Percentiles rank a stretch among this genome's conserved stretches.
phyloP scores from a whole-genome alignment of 2,329 filamentous ascomycete species.

The Fusarium proliferatum region DNA sequence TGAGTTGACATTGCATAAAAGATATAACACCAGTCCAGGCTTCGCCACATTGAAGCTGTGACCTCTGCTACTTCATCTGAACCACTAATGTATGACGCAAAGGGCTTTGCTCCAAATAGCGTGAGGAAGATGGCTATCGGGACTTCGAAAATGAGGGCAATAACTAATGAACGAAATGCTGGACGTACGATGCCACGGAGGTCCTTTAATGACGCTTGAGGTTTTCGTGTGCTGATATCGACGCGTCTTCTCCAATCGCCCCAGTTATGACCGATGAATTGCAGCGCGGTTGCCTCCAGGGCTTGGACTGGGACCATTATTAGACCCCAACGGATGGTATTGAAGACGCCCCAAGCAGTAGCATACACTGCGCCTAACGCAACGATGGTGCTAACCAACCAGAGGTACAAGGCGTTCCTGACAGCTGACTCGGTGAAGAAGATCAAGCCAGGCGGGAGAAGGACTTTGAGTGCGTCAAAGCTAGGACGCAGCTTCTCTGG shows the following conservation, averaged over 20 bases:
- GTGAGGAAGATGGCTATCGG: constrained; percentile 72
- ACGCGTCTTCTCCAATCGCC: constrained; percentile 58
- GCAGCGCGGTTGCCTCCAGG: constrained; percentile 71
- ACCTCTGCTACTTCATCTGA: constrained; percentile 68
- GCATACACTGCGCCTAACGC: constrained; percentile 72
- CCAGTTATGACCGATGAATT: constrained; percentile 76
- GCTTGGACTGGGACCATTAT: constrained; percentile 79
- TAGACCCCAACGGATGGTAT: constrained; percentile 78
- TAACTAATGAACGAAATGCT: constrained; percentile 61
- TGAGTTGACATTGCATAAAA: constrained; percentile 75
- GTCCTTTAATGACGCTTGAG: constrained; percentile 23
- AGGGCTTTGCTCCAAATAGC: constrained; percentile 66
- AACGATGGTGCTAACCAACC: constrained; percentile 74
- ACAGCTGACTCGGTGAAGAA: constrained; percentile 74
- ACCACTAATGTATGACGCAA: constrained; percentile 71
- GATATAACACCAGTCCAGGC: constrained; percentile 74
- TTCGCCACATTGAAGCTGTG: constrained; percentile 73
- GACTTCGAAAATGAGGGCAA: constrained; percentile 70
- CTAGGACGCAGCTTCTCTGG: constrained; percentile 48
- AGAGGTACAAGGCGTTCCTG: constrained; percentile 76
- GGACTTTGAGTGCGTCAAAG: constrained; percentile 57
- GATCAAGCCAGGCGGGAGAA: constrained; percentile 67
- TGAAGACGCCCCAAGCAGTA: constrained; percentile 80
- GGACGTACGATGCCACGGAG: constrained; percentile 59
- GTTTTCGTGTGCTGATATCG: constrained; percentile 35